Conservation (phyloP, 768 basidiomycete genomes). For the Postia placenta region DNA sequence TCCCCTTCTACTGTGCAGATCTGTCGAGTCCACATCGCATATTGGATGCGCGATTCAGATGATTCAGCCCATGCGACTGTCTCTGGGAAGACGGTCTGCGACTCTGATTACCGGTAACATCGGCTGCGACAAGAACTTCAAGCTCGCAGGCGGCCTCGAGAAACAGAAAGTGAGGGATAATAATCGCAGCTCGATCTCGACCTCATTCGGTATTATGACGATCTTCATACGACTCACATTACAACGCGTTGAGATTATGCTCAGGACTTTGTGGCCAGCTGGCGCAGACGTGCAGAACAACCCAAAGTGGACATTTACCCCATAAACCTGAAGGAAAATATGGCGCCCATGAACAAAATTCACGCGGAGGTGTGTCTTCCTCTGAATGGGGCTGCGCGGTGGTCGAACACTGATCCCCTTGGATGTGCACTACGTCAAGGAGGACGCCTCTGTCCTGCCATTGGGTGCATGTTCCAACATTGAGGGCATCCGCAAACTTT, state of each 20-base stretch:
- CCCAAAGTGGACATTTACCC: constrained; percentile 36
- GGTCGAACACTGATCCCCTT: not conserved
- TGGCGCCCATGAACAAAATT: constrained; percentile 32
- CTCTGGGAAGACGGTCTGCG: constrained; percentile 30
- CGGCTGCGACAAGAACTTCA: constrained; percentile 26
- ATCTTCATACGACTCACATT: no score
- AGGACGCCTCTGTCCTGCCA: constrained; percentile 53
- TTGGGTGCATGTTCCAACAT: constrained; percentile 52
- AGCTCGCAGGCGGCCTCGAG: constrained; percentile 31
- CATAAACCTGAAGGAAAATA: constrained; percentile 30
- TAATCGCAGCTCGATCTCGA: no score
- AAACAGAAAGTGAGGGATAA: constrained; percentile 35
- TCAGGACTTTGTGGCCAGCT: constrained; percentile 29
- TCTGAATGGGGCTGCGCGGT: not conserved
- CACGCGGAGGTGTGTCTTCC: constrained; percentile 27
- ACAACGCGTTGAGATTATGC: constrained; percentile 34
- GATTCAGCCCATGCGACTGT: constrained; percentile 35
- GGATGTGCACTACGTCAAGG: constrained; percentile 48
- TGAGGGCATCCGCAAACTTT: constrained; percentile 48
- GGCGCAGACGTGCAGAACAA: constrained; percentile 32
- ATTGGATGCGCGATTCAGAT: not conserved
- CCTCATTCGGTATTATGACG: not conserved
- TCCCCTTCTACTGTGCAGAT: constrained; percentile 29
- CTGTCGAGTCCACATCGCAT: no score
- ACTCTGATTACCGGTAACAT: constrained; percentile 37